Conservation (phyloP, 2,329 filamentous ascomycete genomes). For the Aulographum hederae region DNA sequence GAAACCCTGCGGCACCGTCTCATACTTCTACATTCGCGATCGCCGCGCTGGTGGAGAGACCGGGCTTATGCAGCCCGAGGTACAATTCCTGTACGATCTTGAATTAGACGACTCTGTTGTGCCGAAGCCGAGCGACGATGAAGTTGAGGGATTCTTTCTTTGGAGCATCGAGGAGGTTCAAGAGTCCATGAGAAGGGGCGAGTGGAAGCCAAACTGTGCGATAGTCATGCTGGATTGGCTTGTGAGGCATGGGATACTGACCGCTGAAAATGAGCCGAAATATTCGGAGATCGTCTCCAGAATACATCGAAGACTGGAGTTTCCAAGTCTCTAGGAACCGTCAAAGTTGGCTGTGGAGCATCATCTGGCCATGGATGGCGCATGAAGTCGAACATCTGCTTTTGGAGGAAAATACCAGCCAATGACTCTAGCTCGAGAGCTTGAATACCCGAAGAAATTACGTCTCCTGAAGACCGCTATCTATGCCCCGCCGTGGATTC, state of each 20-base stretch:
- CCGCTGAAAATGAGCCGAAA: constrained; percentile 57
- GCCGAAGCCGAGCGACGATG: constrained; percentile 66
- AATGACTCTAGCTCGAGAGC: no score
- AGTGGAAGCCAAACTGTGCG: constrained; percentile 89
- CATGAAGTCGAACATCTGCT: no score
- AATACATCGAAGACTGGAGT: constrained; percentile 63
- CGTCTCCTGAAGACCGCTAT: no score
- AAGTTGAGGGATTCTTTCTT: constrained; percentile 73
- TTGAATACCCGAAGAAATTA: no score
- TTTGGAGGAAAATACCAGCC: no score
- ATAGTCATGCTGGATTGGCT: constrained; percentile 79
- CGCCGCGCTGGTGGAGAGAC: constrained; percentile 60
- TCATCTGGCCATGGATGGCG: no score
- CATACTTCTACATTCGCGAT: constrained; percentile 71
- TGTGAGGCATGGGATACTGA: constrained; percentile 66
- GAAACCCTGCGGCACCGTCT: constrained; percentile 48
- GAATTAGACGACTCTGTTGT: constrained; percentile 45
- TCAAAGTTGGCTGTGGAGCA: no score
- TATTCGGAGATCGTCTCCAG: constrained; percentile 58
- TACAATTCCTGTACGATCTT: constrained; percentile 81
- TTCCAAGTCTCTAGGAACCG: no score
- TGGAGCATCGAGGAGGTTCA: constrained; percentile 61
- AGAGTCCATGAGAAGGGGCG: constrained; percentile 46
- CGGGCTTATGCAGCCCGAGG: constrained; percentile 73
- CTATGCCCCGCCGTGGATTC: no score